Percentiles rank a stretch among this genome's conserved stretches.
phyloP scores from a whole-genome alignment of 768 basidiomycete species.

The Paxillus rubicundulus region DNA sequence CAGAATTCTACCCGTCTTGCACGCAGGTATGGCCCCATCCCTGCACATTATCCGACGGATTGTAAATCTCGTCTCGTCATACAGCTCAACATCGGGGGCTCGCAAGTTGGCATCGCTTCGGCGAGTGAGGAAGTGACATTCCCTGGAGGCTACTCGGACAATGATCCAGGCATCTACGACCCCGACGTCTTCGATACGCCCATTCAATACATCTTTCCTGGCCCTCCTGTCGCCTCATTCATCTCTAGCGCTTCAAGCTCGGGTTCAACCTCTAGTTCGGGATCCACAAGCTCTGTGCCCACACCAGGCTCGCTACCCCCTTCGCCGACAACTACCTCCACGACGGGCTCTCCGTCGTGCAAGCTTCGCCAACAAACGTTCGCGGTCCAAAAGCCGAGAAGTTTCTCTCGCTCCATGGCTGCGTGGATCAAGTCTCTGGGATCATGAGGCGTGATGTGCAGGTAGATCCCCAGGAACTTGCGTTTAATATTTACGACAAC shows the following conservation, averaged over 20 bases:
- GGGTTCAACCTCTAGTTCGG: conserved; percentile 7
- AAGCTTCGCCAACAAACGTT: conserved; percentile 22
- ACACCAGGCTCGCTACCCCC: conserved; percentile 8
- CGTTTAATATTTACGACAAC: conserved; percentile 1
- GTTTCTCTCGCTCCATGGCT: conserved; percentile 14
- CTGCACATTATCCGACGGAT: conserved; percentile 11
- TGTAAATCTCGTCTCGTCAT: not conserved
- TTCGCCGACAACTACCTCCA: conserved; percentile 3
- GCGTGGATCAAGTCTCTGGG: conserved; percentile 22
- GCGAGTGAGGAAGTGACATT: conserved; percentile 55
- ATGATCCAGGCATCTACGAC: conserved; percentile 68
- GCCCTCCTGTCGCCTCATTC: conserved; percentile 47
- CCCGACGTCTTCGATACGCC: conserved; percentile 38
- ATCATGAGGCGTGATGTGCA: not conserved
- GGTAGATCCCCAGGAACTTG: not conserved
- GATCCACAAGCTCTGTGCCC: not conserved
- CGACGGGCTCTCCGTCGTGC: conserved; percentile 11
- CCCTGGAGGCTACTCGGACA: conserved; percentile 72
- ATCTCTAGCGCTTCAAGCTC: conserved; percentile 23
- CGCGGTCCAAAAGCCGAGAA: conserved; percentile 12
- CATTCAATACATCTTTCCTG: conserved; percentile 47
- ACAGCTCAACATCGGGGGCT: conserved; percentile 55
- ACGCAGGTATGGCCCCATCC: conserved; percentile 36
- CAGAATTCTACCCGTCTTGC: conserved; percentile 81
- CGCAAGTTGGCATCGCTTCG: conserved; percentile 46